phyloP scores from a whole-genome alignment of 495 filamentous ascomycete species.

The Sphaerosporella brunnea region DNA sequence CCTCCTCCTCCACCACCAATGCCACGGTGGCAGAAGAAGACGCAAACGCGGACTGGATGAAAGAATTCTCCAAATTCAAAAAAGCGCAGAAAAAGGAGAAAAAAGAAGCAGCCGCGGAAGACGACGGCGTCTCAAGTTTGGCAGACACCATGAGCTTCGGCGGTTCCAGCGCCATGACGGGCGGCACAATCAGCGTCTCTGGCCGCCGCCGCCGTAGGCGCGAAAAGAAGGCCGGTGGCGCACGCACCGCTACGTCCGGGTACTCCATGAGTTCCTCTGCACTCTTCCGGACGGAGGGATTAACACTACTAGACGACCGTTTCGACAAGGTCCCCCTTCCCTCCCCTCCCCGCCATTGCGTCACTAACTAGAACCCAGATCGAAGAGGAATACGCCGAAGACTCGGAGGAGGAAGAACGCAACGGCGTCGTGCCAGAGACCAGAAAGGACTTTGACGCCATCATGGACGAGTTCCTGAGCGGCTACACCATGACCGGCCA shows the following conservation, averaged over 20 bases:
- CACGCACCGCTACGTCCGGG: constrained; percentile 66
- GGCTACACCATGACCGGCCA: constrained; percentile 51
- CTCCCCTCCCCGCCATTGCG: background rate
- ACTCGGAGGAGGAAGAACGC: constrained; percentile 46
- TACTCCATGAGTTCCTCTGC: constrained; percentile 98
- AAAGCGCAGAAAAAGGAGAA: constrained; percentile 47
- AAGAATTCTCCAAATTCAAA: constrained; percentile 80
- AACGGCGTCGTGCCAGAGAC: constrained; percentile 37
- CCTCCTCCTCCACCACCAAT: background rate
- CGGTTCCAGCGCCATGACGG: constrained; percentile 33
- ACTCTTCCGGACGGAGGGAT: constrained; percentile 72
- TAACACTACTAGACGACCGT: constrained; percentile 65
- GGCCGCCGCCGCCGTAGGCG: constrained; percentile 33
- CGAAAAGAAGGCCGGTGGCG: constrained; percentile 78
- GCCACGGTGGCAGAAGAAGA: background rate
- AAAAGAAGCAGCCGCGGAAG: background rate
- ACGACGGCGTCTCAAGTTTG: constrained; percentile 12
- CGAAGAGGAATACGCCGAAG: constrained; percentile 64
- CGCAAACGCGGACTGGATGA: constrained; percentile 48
- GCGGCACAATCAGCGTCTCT: constrained; percentile 17
- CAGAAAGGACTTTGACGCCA: constrained; percentile 61
- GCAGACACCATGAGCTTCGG: constrained; percentile 28
- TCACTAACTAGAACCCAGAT: constrained; percentile 28
- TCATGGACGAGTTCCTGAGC: constrained; percentile 87
- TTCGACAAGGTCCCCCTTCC: constrained; percentile 46